Conservation (phyloP, 2,329 filamentous ascomycete genomes). For the Macrophomina tecta region DNA sequence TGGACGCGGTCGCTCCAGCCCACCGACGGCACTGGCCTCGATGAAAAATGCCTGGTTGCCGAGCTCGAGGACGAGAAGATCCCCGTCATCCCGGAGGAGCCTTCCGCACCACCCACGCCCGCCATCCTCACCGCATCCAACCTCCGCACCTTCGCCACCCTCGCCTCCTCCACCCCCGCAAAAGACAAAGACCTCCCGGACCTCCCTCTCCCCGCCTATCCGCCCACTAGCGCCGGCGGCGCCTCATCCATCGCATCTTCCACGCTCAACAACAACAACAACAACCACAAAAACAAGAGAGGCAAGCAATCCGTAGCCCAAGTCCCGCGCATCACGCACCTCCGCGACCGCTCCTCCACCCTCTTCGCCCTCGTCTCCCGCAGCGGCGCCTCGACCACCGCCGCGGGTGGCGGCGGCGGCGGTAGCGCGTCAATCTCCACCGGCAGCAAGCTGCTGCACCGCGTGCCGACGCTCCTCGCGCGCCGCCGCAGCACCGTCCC, state of each 20-base stretch:
- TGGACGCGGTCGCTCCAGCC: background rate
- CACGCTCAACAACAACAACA: background rate
- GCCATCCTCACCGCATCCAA: background rate
- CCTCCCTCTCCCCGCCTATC: slow-evolving; percentile 8
- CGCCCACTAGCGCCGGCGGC: background rate
- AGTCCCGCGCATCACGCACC: background rate
- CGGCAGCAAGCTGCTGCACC: background rate
- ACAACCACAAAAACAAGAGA: background rate
- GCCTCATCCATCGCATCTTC: too few species aligned
- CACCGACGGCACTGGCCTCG: background rate
- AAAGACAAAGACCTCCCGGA: slow-evolving; percentile 3
- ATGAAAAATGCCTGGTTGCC: slow-evolving; percentile 8
- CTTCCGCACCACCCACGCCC: background rate
- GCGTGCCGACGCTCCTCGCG: slow-evolving; percentile 5
- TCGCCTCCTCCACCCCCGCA: background rate
- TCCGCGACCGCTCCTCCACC: background rate
- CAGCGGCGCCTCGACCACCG: background rate
- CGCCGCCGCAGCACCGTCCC: background rate
- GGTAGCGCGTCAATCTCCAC: background rate
- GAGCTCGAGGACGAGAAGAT: slow-evolving; percentile 1
- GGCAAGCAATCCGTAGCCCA: too few species aligned
- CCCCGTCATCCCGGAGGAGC: background rate
- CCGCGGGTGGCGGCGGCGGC: background rate
- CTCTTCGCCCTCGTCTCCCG: background rate
- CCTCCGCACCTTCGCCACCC: background rate